Percentiles rank a stretch among this genome's conserved stretches.
Evolutionary conservation across 345 rosid species (phyloP).

Genomic region (Salix dunnii): DNA sequence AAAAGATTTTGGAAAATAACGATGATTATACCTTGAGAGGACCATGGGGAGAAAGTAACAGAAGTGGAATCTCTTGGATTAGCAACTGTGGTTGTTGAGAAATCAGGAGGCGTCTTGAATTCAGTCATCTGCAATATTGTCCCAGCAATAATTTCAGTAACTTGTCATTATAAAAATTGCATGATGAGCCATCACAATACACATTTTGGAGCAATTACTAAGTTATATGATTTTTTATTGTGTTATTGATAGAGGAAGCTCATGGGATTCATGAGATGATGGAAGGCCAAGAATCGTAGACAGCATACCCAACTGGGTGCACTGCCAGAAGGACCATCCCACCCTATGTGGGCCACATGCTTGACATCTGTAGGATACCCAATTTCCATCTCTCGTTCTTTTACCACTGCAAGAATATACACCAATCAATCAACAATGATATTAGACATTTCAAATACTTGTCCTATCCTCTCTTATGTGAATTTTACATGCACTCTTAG

Average conservation of each 20-base stretch:
- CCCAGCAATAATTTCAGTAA: slow-evolving; percentile 11
- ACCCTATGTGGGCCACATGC: slow-evolving; percentile 89
- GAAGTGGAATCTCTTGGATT: slow-evolving; percentile 56
- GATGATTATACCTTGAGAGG: slow-evolving; percentile 56
- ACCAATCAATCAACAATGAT: neutral
- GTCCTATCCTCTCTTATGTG: no score
- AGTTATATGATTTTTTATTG: neutral
- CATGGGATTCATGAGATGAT: neutral
- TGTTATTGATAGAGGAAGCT: neutral
- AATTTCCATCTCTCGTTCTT: slow-evolving; percentile 77
- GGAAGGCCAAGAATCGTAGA: neutral
- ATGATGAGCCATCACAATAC: neutral
- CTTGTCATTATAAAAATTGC: neutral
- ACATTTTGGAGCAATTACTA: neutral
- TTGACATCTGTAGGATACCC: slow-evolving; percentile 95
- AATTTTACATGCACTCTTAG: no score
- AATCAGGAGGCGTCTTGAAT: slow-evolving; percentile 63
- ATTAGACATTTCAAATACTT: neutral
- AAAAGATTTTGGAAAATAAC: neutral
- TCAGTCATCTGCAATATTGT: slow-evolving; percentile 68
- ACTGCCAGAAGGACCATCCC: slow-evolving; percentile 69
- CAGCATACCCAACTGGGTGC: slow-evolving; percentile 85
- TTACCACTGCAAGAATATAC: slow-evolving; percentile 43
- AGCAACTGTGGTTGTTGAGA: slow-evolving; percentile 49
- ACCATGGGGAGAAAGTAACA: slow-evolving; percentile 52